These are phyloP conservation scores for Hypholoma fasciculare DNA, from an alignment of 768 basidiomycete species.

Conservation along the genomic window DNA sequence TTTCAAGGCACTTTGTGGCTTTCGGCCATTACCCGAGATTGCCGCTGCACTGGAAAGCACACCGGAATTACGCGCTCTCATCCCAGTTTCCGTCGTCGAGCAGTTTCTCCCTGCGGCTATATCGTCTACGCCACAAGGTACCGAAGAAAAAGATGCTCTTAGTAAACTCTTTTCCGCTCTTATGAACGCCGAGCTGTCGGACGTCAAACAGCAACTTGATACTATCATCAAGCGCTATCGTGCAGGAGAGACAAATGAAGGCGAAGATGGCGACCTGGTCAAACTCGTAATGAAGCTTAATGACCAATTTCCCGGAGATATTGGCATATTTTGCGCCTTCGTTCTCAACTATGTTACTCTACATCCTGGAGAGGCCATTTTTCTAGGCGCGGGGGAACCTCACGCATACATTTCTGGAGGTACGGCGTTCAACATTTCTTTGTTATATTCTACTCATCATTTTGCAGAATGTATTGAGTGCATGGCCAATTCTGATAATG, in stretches of 20 bases:
- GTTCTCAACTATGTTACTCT: slow-evolving; percentile 85
- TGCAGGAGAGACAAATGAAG: slow-evolving; percentile 31
- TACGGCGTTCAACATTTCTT: slow-evolving; percentile 30
- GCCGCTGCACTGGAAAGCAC: slow-evolving; percentile 62
- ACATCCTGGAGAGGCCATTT: slow-evolving; percentile 86
- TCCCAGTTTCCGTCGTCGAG: slow-evolving; percentile 55
- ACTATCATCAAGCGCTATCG: slow-evolving; percentile 66
- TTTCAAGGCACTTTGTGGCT: slow-evolving; percentile 91
- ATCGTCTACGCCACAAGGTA: slow-evolving; percentile 41
- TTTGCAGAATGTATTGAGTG: slow-evolving; percentile 91
- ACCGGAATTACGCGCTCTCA: slow-evolving; percentile 75
- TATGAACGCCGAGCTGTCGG: slow-evolving; percentile 71
- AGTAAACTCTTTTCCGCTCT: slow-evolving; percentile 77
- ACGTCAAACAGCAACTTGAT: slow-evolving; percentile 54
- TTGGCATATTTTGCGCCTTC: slow-evolving; percentile 92
- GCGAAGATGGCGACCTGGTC: slow-evolving; percentile 45
- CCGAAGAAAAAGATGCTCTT: slow-evolving; percentile 60
- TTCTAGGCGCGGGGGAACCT: slow-evolving; percentile 93
- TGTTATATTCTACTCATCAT: slow-evolving; percentile 2
- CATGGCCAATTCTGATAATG: slow-evolving; percentile 99
- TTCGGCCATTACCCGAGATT: slow-evolving; percentile 78
- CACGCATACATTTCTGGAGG: slow-evolving; percentile 96
- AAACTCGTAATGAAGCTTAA: slow-evolving; percentile 65
- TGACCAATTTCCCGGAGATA: slow-evolving; percentile 85
- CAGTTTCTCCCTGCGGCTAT: slow-evolving; percentile 50